Conservation (phyloP, 352 stramenopile species). For the Globisporangium splendens region DNA sequence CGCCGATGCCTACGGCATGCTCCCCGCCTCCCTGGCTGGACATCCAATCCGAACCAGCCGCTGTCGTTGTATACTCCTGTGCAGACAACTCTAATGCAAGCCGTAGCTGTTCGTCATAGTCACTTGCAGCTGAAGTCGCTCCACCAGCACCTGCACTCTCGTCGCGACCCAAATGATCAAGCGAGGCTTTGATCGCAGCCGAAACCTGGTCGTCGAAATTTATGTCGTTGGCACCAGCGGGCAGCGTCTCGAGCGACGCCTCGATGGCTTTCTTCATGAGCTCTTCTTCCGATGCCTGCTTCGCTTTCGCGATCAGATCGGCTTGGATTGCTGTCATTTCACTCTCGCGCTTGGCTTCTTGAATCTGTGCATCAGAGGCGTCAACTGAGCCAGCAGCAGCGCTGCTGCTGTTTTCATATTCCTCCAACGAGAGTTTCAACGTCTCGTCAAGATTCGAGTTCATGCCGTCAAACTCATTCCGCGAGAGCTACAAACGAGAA, state of each 20-base stretch:
- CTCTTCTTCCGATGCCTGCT: conserved; percentile 70
- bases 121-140: not conserved
- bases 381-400: not conserved
- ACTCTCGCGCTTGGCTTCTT: conserved; percentile 58
- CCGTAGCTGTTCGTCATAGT: conserved; percentile 64
- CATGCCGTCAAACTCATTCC: conserved; percentile 77
- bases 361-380: conserved; percentile 16
- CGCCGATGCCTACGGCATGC: conserved; percentile 1
- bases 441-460: conserved; percentile 73
- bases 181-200: conserved; percentile 66
- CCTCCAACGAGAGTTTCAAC: conserved; percentile 55
- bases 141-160: not conserved
- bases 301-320: conserved; percentile 62
- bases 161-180: conserved; percentile 17
- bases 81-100: conserved; percentile 57
- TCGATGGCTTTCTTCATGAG: conserved; percentile 63
- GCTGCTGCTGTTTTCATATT: conserved; percentile 24
- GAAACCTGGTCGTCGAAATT: conserved; percentile 58
- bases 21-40: too few species aligned
- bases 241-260: conserved; percentile 44
- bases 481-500: conserved; percentile 38
- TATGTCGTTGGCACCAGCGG: not conserved
- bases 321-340: conserved; percentile 75
- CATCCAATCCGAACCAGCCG: not conserved
- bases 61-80: conserved; percentile 36